Conservation (phyloP, 805 yeast genomes). For the Candida incommunis region DNA sequence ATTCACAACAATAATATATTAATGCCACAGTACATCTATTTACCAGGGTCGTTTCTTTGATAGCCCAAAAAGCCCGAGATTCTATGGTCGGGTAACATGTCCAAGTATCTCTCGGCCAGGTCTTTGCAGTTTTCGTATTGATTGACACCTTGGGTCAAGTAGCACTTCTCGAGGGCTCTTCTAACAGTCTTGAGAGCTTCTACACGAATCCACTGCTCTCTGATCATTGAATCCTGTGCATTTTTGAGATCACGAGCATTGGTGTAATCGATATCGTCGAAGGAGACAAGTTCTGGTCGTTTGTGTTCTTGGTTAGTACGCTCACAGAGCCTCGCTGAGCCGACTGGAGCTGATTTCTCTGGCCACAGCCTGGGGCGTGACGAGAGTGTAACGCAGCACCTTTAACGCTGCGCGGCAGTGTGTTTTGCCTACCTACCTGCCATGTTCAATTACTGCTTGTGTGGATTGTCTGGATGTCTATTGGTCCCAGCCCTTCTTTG, state of each 20-base stretch:
- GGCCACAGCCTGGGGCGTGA: too few species aligned
- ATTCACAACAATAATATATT: too few species aligned
- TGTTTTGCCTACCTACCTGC: not conserved
- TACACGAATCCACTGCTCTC: slow-evolving; percentile 68
- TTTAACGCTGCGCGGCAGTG: too few species aligned
- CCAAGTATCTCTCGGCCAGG: slow-evolving; percentile 52
- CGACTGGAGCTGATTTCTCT: too few species aligned
- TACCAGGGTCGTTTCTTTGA: slow-evolving; percentile 78
- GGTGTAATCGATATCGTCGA: slow-evolving; percentile 68
- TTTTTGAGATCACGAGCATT: slow-evolving; percentile 45
- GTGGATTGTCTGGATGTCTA: not conserved
- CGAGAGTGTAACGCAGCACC: too few species aligned
- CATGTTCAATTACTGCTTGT: not conserved
- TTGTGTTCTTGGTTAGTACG: slow-evolving; percentile 11
- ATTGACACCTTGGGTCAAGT: slow-evolving; percentile 45
- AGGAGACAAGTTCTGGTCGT: slow-evolving; percentile 58
- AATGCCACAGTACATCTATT: too few species aligned
- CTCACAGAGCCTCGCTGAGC: too few species aligned
- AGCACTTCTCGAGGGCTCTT: slow-evolving; percentile 63
- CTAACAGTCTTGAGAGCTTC: slow-evolving; percentile 55
- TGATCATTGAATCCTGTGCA: slow-evolving; percentile 65
- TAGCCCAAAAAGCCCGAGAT: slow-evolving; percentile 69
- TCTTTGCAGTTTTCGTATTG: slow-evolving; percentile 70
- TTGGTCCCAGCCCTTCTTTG: not conserved
- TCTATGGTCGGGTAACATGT: slow-evolving; percentile 56